These are phyloP conservation scores for Gymnopilus dilepis DNA, from an alignment of 768 basidiomycete species.

Conservation along the genomic window DNA sequence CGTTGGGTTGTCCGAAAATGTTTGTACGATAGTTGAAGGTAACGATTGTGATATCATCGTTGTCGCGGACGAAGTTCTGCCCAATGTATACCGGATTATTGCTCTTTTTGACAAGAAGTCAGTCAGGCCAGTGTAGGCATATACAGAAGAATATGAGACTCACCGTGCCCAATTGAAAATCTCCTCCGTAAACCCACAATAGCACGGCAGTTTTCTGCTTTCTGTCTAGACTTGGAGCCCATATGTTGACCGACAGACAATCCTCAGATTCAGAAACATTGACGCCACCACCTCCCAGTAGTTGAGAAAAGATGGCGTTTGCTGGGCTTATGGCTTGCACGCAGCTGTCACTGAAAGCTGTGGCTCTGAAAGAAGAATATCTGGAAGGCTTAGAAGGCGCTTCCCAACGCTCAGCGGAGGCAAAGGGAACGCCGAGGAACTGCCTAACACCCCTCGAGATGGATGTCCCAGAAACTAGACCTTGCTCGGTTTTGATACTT, in stretches of 20 bases:
- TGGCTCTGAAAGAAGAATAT: slow-evolving; percentile 29
- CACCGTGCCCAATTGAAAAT: slow-evolving; percentile 41
- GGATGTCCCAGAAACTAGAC: slow-evolving; percentile 35
- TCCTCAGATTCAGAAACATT: slow-evolving; percentile 39
- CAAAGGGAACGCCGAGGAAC: slow-evolving; percentile 42
- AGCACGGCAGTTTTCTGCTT: slow-evolving; percentile 42
- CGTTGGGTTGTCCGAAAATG: slow-evolving; percentile 45
- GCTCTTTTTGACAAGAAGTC: slow-evolving; percentile 27
- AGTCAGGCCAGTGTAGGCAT: background rate
- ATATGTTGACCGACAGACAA: slow-evolving; percentile 44
- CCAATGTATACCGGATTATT: slow-evolving; percentile 34
- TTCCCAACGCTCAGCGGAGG: slow-evolving; percentile 39
- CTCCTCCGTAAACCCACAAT: slow-evolving; percentile 45
- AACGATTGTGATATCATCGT: slow-evolving; percentile 41
- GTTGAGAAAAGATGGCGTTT: slow-evolving; percentile 29
- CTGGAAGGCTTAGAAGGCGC: slow-evolving; percentile 31
- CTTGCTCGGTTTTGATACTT: slow-evolving; percentile 37
- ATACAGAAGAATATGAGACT: slow-evolving; percentile 11
- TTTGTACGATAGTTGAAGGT: slow-evolving; percentile 45
- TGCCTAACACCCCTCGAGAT: slow-evolving; percentile 34
- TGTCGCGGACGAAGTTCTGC: slow-evolving; percentile 35
- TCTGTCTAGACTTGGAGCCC: slow-evolving; percentile 37
- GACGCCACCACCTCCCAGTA: slow-evolving; percentile 30
- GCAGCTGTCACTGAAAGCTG: slow-evolving; percentile 37
- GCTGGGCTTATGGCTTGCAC: slow-evolving; percentile 28